Percentiles rank a stretch among this genome's conserved stretches.
Conservation (phyloP, 345 rosid genomes). For the Citrus mangshanensis region DNA sequence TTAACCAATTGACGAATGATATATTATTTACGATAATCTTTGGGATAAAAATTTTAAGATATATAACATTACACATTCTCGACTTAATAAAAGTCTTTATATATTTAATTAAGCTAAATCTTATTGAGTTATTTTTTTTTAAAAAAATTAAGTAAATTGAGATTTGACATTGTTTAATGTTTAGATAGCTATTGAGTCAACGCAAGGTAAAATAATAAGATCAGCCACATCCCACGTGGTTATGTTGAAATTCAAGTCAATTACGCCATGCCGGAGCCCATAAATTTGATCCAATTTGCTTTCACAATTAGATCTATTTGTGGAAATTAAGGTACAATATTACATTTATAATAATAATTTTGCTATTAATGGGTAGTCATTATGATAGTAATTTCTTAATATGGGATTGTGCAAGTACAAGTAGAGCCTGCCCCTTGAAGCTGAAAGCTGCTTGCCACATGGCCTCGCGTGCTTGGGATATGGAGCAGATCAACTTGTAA, state of each 20-base stretch:
- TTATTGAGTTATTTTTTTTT: too few relatives aligned
- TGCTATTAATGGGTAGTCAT: too few relatives aligned
- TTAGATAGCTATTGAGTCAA: not conserved
- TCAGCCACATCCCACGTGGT: not conserved
- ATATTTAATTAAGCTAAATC: not conserved
- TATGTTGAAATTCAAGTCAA: not conserved
- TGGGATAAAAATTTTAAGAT: too few relatives aligned
- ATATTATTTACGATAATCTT: too few relatives aligned
- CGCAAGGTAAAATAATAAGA: not conserved
- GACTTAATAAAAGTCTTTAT: not conserved
- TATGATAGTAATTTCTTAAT: too few relatives aligned
- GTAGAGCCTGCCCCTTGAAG: not conserved
- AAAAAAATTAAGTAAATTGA: not conserved
- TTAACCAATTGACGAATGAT: fast-evolving
- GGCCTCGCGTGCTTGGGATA: not conserved
- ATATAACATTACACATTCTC: too few relatives aligned
- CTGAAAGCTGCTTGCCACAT: not conserved
- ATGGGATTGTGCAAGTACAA: not conserved
- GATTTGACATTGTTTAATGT: not conserved
- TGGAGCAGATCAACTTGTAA: not conserved
- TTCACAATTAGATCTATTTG: too few relatives aligned
- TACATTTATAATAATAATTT: too few relatives aligned
- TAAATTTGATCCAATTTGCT: too few relatives aligned
- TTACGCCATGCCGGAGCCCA: not conserved
- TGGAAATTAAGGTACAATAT: too few relatives aligned